Base-by-base conservation (phyloP, 176 grass and related monocot species). In the Dendrocalamus sinicus region DNA sequence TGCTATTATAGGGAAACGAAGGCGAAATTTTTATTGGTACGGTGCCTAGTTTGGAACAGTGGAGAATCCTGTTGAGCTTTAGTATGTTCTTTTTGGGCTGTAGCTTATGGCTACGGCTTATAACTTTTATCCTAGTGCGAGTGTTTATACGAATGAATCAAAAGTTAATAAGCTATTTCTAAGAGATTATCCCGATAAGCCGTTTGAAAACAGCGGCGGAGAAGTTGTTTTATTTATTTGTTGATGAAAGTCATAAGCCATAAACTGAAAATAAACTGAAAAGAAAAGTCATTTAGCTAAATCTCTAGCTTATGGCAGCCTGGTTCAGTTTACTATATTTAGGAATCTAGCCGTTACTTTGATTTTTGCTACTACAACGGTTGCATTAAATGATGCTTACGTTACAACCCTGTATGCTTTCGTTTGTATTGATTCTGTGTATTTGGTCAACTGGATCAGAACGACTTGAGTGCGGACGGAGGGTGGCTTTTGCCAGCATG, bases 241-340 rank as follows among this genome's bases (percentile, higher is more conserved):
- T 32, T 32, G 30, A 32, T 2, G 2, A 32, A 32, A 32, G 30
- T 32, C 30, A 32, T 32, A 32, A 32, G 2, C 30, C 30, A 32
- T 32, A 32, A 32, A 0, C 30, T 32, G 0, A 2, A 32, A 32
- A 32, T 32, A 32, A 32, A 2, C 30, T 2, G 30, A 32, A 32
- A 32, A 32, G 30, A 32, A 32, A 0, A 32, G 30, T 0, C 30
- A 32, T 32, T 32, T 52, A 54, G 44, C 40, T 0, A 39, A 8
- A 11, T 51, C 50, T 16, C 32, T 62, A 62, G 12, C 71, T 43
- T 32, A 9, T 72, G 62, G 70, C 0, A 28, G 22, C 17, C 66
- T 24, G 78, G 23, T 77, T 14, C 19, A 13, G 70, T 68, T 26
- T 22, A 46, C 51, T 62, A 47, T 85, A 41, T 57, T 81, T 72